Evolutionary conservation across 208 protist genomes (phyloP), one percentile per base, ranked within the genome.

Genomic region (Leishmania lainsoni): DNA sequence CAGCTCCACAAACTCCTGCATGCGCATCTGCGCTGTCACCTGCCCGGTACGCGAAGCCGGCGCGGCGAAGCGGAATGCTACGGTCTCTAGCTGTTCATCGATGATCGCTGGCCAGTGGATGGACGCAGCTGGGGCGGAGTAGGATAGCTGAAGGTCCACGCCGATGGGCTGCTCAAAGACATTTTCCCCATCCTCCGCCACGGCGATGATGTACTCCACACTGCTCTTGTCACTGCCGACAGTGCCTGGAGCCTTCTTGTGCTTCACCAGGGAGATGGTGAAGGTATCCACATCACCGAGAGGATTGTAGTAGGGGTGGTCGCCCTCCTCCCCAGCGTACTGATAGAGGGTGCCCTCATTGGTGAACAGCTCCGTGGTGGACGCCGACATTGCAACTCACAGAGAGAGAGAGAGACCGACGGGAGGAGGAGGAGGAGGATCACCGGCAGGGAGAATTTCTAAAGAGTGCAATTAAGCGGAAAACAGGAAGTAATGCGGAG

Each of bases 61-160:
- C 17, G 85, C 83, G 35, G 74, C 77, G 82, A 94, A 94, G 76
- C 83, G 83, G 59, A 94, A 92, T 29, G 87, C 91, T 29, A 94
- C 69, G 2, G 49, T 63, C 65, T 88, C 68, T 12, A 90, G 51
- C 39, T 86, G 76, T 49, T 77, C 81, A 32, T 92, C 89, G 26
- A 94, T 86, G 20, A 88, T 71, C 3, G 87, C 82, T 12, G 78
- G 49, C 91, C 91, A 94, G 75, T 91, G 89, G 65, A 92, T 87
- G 39, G 91, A 94, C 74, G 77, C 74, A 0, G 76, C 75, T 17
- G 78, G 75, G n/a, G 72, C 49, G 5, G 79, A 79, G 80, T 91
- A 91, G 12, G 70, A 78, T 51, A 93, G 80, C n/a, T 84, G 85
- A 66, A 92, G 80, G 39, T 89, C 82, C 49, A 81, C 78, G n/a